Evolutionary conservation across 2,329 filamentous ascomycete genomes (phyloP), one percentile per base, ranked within the genome.

Genomic region (Aureobasidium subglaciale): DNA sequence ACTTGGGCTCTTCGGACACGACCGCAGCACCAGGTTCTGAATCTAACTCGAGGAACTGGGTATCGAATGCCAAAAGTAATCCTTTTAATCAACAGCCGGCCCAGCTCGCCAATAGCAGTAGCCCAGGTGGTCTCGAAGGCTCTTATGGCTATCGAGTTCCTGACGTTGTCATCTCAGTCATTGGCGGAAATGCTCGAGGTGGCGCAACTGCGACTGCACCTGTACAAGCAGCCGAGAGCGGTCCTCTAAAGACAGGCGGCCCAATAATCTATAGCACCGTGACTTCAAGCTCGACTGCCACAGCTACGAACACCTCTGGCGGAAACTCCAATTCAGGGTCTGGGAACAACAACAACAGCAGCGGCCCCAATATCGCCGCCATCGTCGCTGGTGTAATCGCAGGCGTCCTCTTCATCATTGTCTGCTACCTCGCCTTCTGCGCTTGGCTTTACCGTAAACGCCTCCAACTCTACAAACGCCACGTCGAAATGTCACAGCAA

Each of bases 381-480:
- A 82, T 83, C 50, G 71, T 80, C 10, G 79, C 78, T 0, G 79
- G 78, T 15, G 74, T 85, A 18, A 73, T 90, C 29, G 86, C 87
- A 0, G 85, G 83, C n/a, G 64, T 85, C 4, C 75, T 87, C 4
- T 81, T 81, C 45, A 62, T 86, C 16, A 63, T 83, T 0, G 84
- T 83, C 2, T 71, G 73, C 1, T 88, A 88, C 66, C 77, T 88
- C 11, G 84, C 82, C 42, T 88, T 86, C 73, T 87, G 84, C 69
- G 78, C 81, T 16, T 89, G 84, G 81, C 73, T 90, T 7, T 90
- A 90, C 73, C 78, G 85, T 25, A 83, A 84, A 46, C 86, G 87
- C 67, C 78, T 90, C 15, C 70, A 73, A 27, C 79, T 87, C 9
- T 90, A 89, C 75, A 84, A 85, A 69, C 75, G 79, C 30, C 86